These are phyloP conservation scores for Macrolepiota dolichaula DNA, from an alignment of 768 basidiomycete genomes.

Conservation along the genomic window DNA sequence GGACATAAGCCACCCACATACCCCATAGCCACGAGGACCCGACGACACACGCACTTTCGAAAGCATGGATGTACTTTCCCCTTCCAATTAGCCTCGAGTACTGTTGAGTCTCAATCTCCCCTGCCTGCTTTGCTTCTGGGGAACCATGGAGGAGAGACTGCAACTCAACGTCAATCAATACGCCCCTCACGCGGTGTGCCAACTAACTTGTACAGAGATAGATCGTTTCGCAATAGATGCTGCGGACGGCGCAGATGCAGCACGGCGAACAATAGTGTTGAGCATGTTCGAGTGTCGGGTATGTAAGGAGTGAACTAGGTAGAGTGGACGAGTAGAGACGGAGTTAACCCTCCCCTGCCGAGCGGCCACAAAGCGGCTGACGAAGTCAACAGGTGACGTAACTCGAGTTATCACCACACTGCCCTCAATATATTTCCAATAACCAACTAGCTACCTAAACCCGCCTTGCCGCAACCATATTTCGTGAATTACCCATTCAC, in stretches of 20 bases:
- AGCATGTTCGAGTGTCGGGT: slow-evolving; percentile 26
- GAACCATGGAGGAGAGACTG: slow-evolving; percentile 94
- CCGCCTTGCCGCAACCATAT: slow-evolving; percentile 32
- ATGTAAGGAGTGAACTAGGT: slow-evolving; percentile 12
- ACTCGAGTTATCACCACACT: slow-evolving; percentile 8
- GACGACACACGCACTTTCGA: slow-evolving; percentile 62
- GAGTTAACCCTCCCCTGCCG: not conserved
- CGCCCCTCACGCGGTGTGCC: slow-evolving; percentile 1
- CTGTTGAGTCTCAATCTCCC: slow-evolving; percentile 71
- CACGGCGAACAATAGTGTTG: slow-evolving; percentile 25
- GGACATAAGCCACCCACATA: slow-evolving; percentile 7
- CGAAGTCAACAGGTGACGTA: slow-evolving; percentile 14
- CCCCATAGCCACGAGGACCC: not conserved
- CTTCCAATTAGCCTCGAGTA: slow-evolving; percentile 88
- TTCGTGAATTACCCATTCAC: slow-evolving; percentile 35
- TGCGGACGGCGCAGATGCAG: slow-evolving; percentile 19
- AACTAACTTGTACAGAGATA: slow-evolving; percentile 63
- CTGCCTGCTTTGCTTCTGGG: slow-evolving; percentile 80
- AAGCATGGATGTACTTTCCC: slow-evolving; percentile 91
- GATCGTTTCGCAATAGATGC: slow-evolving; percentile 34
- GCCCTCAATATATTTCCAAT: too few relatives aligned
- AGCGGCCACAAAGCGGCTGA: slow-evolving; percentile 1
- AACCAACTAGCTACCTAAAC: not conserved
- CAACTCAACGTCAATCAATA: slow-evolving; percentile 20
- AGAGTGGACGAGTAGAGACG: slow-evolving; percentile 5